Percentiles rank a stretch among this genome's conserved stretches.
These are phyloP conservation scores for Phytomonas sp. DNA, from an alignment of 208 protist genomes.

Conservation along the genomic window DNA sequence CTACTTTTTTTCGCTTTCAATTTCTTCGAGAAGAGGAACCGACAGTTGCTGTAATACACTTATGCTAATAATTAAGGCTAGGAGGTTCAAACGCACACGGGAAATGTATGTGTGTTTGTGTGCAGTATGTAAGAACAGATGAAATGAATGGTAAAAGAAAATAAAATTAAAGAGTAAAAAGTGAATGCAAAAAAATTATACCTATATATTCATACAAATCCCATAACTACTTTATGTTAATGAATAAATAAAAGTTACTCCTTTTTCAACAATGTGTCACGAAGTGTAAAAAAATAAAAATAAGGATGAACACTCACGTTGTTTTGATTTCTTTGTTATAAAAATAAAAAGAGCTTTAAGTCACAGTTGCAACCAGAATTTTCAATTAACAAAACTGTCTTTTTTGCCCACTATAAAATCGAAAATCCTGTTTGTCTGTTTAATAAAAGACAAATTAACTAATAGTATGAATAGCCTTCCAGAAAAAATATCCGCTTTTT, in stretches of 20 bases:
- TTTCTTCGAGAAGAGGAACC: not conserved
- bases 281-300: not conserved
- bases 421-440: not conserved
- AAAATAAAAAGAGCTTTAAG: not conserved
- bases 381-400: not conserved
- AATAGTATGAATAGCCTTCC: not conserved
- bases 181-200: not conserved
- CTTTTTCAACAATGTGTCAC: not conserved
- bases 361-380: not conserved
- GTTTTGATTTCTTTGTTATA: not conserved
- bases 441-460: not conserved
- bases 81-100: not conserved
- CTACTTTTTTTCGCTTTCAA: not conserved
- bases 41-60: not conserved
- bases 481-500: not conserved
- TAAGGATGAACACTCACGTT: not conserved
- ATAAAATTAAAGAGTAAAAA: not conserved
- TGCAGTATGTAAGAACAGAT: not conserved
- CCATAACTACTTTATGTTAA: not conserved
- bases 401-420: not conserved
- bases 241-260: not conserved
- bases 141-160: not conserved
- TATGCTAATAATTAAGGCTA: conserved; percentile 1
- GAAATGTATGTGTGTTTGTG: not conserved
- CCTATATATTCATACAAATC: not conserved